Percentiles rank a stretch among this genome's conserved stretches.
phyloP scores from a whole-genome alignment of 495 filamentous ascomycete genomes.

The Penicillium herquei region DNA sequence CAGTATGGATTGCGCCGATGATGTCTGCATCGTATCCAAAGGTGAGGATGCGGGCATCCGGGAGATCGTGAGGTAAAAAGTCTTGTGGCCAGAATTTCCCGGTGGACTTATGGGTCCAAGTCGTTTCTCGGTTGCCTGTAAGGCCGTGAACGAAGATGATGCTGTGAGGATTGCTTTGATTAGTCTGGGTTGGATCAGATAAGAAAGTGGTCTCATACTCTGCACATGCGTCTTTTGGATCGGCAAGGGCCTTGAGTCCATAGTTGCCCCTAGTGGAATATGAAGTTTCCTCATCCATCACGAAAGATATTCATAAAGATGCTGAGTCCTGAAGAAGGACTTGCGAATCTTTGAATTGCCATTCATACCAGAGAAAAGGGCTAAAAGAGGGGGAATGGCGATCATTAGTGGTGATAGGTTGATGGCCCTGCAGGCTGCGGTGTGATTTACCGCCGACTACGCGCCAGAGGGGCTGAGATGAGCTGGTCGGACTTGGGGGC shows the following conservation, averaged over 20 bases:
- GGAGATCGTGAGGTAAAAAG: constrained; percentile 1
- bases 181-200: neutral
- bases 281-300: neutral
- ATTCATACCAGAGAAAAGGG: no score
- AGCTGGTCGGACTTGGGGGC: no score
- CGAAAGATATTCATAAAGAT: no score
- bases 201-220: neutral
- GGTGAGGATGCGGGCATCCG: constrained; percentile 2
- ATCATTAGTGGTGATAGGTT: no score
- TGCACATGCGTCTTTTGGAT: neutral
- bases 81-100: constrained; percentile 3
- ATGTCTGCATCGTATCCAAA: constrained; percentile 10
- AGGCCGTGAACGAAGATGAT: constrained; percentile 8
- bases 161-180: neutral
- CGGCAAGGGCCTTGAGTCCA: neutral
- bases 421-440: no score
- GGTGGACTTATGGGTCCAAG: constrained; percentile 2
- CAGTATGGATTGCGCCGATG: neutral
- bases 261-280: constrained; percentile 3
- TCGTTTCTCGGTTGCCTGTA: constrained; percentile 7
- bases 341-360: no score
- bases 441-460: no score
- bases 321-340: no score
- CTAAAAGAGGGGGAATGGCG: no score
- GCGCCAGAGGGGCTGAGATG: no score